Evolutionary conservation across 2,329 filamentous ascomycete genomes (phyloP).

Genomic region (Fusarium verticillioides): DNA sequence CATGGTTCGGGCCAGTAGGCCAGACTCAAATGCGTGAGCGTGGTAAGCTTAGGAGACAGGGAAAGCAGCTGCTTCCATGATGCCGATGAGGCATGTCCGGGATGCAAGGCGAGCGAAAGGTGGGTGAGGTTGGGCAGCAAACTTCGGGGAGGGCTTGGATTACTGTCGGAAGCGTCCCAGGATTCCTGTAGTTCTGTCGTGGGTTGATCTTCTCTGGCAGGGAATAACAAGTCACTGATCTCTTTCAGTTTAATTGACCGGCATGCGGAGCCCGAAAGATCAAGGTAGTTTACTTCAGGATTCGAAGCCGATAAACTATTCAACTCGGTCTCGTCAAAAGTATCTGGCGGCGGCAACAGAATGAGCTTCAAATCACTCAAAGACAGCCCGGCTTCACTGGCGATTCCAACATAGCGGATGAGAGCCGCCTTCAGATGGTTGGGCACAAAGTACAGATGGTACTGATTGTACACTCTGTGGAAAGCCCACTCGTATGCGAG

Average conservation of each 20-base stretch:
- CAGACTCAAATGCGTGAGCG: slow-evolving; percentile 69
- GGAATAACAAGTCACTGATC: slow-evolving; percentile 62
- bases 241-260: slow-evolving; percentile 63
- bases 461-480: slow-evolving; percentile 65
- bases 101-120: slow-evolving; percentile 65
- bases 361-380: slow-evolving; percentile 62
- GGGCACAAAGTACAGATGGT: slow-evolving; percentile 67
- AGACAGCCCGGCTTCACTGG: slow-evolving; percentile 59
- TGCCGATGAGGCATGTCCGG: slow-evolving; percentile 47
- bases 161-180: slow-evolving; percentile 60
- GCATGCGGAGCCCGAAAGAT: slow-evolving; percentile 64
- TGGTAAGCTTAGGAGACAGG: slow-evolving; percentile 63
- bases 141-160: slow-evolving; percentile 48
- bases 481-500: slow-evolving; percentile 66
- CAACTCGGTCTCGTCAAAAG: slow-evolving; percentile 42
- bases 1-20: slow-evolving; percentile 71
- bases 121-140: slow-evolving; percentile 69
- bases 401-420: slow-evolving; percentile 60
- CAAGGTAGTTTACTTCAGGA: slow-evolving; percentile 60
- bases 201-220: slow-evolving; percentile 39
- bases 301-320: slow-evolving; percentile 40
- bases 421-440: slow-evolving; percentile 63
- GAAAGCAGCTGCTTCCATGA: slow-evolving; percentile 70
- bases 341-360: slow-evolving; percentile 50
- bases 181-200: slow-evolving; percentile 57